phyloP scores from a whole-genome alignment of 208 protist genomes.

The Tritrichomonas musculus region DNA sequence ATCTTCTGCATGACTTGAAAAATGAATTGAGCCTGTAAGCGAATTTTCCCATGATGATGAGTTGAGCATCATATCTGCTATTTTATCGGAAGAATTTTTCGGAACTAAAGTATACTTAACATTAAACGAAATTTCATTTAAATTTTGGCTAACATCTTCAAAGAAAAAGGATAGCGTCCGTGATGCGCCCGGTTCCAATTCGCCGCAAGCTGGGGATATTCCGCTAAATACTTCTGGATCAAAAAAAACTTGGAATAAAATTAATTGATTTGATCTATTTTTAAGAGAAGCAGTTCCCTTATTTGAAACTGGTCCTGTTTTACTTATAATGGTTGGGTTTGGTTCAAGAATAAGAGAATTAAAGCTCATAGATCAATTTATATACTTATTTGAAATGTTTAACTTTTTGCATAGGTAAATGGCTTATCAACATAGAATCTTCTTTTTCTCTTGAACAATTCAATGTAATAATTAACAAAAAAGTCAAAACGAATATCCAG shows the following conservation, averaged over 20 bases:
- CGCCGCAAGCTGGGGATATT: neutral
- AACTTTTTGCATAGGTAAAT: no score
- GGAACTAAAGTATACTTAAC: neutral
- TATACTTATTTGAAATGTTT: no score
- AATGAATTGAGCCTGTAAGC: neutral
- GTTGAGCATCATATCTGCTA: neutral
- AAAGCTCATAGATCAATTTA: no score
- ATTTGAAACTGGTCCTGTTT: neutral
- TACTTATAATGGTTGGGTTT: neutral
- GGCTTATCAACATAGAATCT: no score
- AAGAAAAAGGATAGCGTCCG: neutral
- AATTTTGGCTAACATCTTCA: neutral
- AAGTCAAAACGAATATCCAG: no score
- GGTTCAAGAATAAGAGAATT: neutral
- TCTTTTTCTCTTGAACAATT: no score
- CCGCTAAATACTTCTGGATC: neutral
- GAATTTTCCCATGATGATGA: neutral
- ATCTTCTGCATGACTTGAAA: conserved; percentile 1
- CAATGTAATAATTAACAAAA: no score
- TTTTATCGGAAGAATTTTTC: no score
- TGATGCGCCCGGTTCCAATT: neutral
- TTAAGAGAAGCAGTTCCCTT: neutral
- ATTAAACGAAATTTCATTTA: neutral
- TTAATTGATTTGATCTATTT: neutral
- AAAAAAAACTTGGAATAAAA: neutral